phyloP scores from a whole-genome alignment of 495 filamentous ascomycete species.

The Neurospora tetraspora region DNA sequence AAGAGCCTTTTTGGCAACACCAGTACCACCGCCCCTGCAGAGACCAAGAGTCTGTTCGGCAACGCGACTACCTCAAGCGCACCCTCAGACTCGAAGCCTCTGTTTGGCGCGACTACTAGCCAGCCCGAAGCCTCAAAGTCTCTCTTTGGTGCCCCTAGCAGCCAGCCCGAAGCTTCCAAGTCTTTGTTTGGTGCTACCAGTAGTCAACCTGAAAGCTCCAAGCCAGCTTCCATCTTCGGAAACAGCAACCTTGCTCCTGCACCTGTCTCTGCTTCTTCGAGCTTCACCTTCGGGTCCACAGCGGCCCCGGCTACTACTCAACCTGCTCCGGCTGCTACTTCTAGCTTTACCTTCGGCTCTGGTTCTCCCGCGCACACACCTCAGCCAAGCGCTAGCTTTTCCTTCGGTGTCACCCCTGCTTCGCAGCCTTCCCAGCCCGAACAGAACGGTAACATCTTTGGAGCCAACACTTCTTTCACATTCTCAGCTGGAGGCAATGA shows the following conservation, averaged over 20 bases:
- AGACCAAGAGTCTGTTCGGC: constrained; percentile 8
- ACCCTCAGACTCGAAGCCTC: constrained; percentile 9
- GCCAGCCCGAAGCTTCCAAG: constrained; percentile 9
- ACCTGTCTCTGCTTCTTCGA: constrained; percentile 6
- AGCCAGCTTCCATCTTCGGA: constrained; percentile 10
- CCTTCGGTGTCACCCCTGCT: constrained; percentile 2
- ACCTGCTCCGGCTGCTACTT: constrained; percentile 2
- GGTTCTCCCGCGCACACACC: constrained; percentile 20
- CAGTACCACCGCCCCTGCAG: constrained; percentile 1
- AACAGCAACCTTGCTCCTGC: constrained; percentile 5
- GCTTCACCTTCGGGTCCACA: constrained; percentile 24
- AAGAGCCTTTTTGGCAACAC: constrained; percentile 17
- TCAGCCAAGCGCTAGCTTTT: constrained; percentile 18
- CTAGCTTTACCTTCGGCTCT: constrained; percentile 14
- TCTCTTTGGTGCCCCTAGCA: constrained; percentile 13
- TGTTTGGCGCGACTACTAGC: constrained; percentile 12
- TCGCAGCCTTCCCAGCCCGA: constrained; percentile 6
- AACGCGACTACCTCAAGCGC: constrained; percentile 3
- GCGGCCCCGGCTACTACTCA: constrained; percentile 15
- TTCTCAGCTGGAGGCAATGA: constrained; percentile 27
- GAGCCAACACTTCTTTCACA: constrained; percentile 24
- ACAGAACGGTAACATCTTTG: constrained; percentile 12
- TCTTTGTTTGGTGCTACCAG: constrained; percentile 12
- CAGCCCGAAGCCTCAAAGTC: constrained; percentile 7
- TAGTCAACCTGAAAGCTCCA: constrained; percentile 5